A percentile compares a stretch with the other conserved stretches of the same genome.
phyloP scores from a whole-genome alignment of 768 basidiomycete genomes.

The Trametes cinnabarina region DNA sequence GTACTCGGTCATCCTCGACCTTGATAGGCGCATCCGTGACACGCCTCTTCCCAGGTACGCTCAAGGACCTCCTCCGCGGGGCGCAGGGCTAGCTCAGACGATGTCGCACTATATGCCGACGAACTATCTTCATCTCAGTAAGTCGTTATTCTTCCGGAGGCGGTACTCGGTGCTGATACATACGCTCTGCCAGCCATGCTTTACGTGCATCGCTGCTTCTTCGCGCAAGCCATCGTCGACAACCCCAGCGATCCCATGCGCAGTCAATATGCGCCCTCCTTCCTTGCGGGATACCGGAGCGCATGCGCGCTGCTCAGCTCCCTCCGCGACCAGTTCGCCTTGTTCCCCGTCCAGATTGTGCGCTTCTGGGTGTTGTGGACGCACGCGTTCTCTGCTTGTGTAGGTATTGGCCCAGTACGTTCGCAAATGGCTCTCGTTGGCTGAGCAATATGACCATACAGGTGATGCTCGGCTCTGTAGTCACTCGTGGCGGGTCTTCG shows the following conservation, averaged over 20 bases:
- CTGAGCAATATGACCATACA: slow-evolving; percentile 26
- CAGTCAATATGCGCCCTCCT: slow-evolving; percentile 70
- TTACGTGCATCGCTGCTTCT: slow-evolving; percentile 68
- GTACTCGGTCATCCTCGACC: slow-evolving; percentile 62
- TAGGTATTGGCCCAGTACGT: slow-evolving; percentile 46
- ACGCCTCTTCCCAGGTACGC: slow-evolving; percentile 64
- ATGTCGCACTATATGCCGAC: slow-evolving; percentile 77
- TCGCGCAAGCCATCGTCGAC: slow-evolving; percentile 65
- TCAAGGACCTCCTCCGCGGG: slow-evolving; percentile 46
- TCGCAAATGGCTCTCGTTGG: slow-evolving; percentile 44
- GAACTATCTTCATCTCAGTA: slow-evolving; percentile 71
- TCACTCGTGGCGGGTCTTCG: slow-evolving; percentile 60
- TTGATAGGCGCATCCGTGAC: slow-evolving; percentile 67
- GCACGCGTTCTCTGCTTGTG: slow-evolving; percentile 44
- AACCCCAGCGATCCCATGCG: slow-evolving; percentile 64
- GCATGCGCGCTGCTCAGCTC: slow-evolving; percentile 67
- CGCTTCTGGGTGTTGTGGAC: slow-evolving; percentile 68
- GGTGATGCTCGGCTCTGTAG: slow-evolving; percentile 79
- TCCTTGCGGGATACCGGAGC: slow-evolving; percentile 67
- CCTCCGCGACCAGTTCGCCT: slow-evolving; percentile 44
- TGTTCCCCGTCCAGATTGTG: slow-evolving; percentile 57
- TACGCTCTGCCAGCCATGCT: slow-evolving; percentile 65
- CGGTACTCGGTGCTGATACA: too few species aligned
- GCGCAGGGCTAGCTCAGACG: slow-evolving; percentile 52
- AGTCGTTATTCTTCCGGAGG: slow-evolving; percentile 31